Evolutionary conservation across 176 grass and related monocot species (phyloP), one percentile per base, ranked within the genome.

Genomic region (Rhynchospora pubera): DNA sequence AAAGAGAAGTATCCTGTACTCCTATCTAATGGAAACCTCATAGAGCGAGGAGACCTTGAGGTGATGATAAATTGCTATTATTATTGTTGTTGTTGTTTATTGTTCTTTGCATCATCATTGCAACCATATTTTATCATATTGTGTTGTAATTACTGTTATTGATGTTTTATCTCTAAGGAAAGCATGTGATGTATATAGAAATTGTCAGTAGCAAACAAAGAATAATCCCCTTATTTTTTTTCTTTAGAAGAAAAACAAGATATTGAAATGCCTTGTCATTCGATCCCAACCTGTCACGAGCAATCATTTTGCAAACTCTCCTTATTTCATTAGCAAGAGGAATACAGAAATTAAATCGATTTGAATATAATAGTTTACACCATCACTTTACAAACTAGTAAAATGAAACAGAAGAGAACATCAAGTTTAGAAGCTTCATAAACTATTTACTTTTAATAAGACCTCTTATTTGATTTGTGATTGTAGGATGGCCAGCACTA

Each of bases 1-100:
- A 99, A 91, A 84, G 83, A 80, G 8, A 79, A 93, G 65, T 99
- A 99, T 87, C 96, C 92, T 23, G 92, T 99, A 79, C 84, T 99
- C n/a, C 86, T 99, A 79, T 99, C 96, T 61, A 99, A 99, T 19
- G 96, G 96, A 62, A 99, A 99, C 89, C 91, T 95, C 79, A 83
- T 95, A 61, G 84, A 91, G 42, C 84, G 95, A 84, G 96, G 96
- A 39, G 87, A 95, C 46, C 96, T 99, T 30, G 92, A 85, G 92
- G 96, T 99, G 81, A 13, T 21, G 47, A 69, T 62, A 14, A 60
- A 84, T 85, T 76, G 47, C 23, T 55, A 23, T 76, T 55, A 53
- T 14, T 28, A 13, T 30, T 75, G 21, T 75, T 75, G 10, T 70
- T 34, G 19, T 74, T 26, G 4, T 70, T 39, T 18, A 24, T 73